These are phyloP conservation scores for Alternaria sp. DNA, from an alignment of 2,329 filamentous ascomycete genomes.

Conservation along the genomic window DNA sequence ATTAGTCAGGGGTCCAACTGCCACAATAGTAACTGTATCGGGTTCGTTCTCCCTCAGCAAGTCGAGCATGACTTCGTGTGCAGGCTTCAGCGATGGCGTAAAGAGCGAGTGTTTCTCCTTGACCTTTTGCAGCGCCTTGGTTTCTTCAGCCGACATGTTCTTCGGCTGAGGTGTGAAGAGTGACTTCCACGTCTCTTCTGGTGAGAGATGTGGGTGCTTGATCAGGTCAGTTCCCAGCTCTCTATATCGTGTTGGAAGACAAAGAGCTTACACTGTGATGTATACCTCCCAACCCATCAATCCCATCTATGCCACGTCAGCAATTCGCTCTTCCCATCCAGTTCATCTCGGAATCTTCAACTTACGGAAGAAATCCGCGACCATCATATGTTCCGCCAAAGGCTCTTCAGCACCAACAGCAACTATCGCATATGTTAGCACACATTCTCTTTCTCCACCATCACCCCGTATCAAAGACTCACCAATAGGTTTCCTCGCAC, in stretches of 20 bases:
- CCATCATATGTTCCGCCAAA: constrained; percentile 79
- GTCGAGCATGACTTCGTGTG: constrained; percentile 88
- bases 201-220: constrained; percentile 57
- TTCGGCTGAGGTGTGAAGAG: constrained; percentile 50
- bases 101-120: constrained; percentile 63
- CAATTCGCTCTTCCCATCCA: not conserved
- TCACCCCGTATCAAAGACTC: not conserved
- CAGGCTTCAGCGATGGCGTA: constrained; percentile 72
- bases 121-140: constrained; percentile 45
- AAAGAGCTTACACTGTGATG: constrained; percentile 49
- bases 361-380: constrained; percentile 79
- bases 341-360: constrained; percentile 1
- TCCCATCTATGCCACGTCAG: constrained; percentile 49
- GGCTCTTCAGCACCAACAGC: constrained; percentile 87
- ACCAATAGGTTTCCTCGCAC: constrained; percentile 73
- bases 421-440: constrained; percentile 52
- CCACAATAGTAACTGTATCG: constrained; percentile 87
- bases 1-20: constrained; percentile 92
- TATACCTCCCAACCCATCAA: constrained; percentile 58
- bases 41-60: constrained; percentile 80
- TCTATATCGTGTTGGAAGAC: not conserved
- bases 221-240: not conserved
- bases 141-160: constrained; percentile 41
- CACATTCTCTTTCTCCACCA: not conserved
- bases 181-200: constrained; percentile 56